These are phyloP conservation scores for Candida sojae DNA, from an alignment of 1,139 yeast genomes.

Conservation along the genomic window DNA sequence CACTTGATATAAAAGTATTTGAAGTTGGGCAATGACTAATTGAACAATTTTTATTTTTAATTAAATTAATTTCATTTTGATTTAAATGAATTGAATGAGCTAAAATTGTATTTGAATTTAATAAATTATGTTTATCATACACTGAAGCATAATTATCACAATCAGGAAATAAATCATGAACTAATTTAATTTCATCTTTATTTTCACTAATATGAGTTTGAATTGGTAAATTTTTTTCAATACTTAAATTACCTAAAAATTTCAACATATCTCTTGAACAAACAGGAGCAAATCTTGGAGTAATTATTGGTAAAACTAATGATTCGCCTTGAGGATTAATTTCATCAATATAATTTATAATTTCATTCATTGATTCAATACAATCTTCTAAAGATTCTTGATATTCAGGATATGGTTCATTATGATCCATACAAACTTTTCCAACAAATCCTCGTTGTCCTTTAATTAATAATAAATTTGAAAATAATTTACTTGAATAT, in stretches of 20 bases:
- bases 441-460: slow-evolving; percentile 94
- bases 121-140: slow-evolving; percentile 62
- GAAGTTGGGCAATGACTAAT: slow-evolving; percentile 94
- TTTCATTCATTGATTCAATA: slow-evolving; percentile 53
- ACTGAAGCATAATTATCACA: slow-evolving; percentile 72
- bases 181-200: slow-evolving; percentile 71
- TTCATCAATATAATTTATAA: slow-evolving; percentile 55
- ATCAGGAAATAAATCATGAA: slow-evolving; percentile 72
- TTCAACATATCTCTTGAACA: slow-evolving; percentile 66
- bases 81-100: slow-evolving; percentile 88
- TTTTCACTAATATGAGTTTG: slow-evolving; percentile 94
- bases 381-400: slow-evolving; percentile 65
- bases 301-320: slow-evolving; percentile 70
- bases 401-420: slow-evolving; percentile 66
- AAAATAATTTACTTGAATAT: slow-evolving; percentile 72
- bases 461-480: slow-evolving; percentile 60
- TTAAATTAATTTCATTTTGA: slow-evolving; percentile 60
- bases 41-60: slow-evolving; percentile 61
- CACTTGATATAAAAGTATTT: slow-evolving; percentile 85
- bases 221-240: slow-evolving; percentile 55
- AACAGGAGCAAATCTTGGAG: slow-evolving; percentile 94
- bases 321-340: slow-evolving; percentile 52
- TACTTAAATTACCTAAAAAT: slow-evolving; percentile 64
- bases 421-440: slow-evolving; percentile 83
- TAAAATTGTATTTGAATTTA: slow-evolving; percentile 67